A percentile compares a stretch with the other conserved stretches of the same genome.
phyloP scores from a whole-genome alignment of 1,284 basidiomycete species.

The Inonotus obliquus region DNA sequence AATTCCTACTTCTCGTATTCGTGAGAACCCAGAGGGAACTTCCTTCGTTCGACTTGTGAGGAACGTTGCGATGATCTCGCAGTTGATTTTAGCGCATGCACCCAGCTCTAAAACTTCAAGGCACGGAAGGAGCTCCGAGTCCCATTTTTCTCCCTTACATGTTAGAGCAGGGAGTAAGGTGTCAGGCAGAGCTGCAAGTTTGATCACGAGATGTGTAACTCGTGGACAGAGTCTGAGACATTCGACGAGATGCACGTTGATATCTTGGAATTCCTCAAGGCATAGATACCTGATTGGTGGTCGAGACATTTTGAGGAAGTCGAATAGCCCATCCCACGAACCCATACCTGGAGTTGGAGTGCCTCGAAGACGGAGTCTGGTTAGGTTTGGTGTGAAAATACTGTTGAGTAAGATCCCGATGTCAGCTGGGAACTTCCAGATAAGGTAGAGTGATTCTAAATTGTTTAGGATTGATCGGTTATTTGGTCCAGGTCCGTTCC shows the following conservation, averaged over 20 bases:
- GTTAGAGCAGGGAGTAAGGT: neutral
- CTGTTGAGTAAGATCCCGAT: constrained; percentile 3
- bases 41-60: neutral
- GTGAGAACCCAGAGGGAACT: neutral
- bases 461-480: neutral
- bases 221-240: neutral
- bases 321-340: constrained; percentile 4
- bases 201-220: constrained; percentile 3
- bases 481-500: neutral
- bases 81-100: neutral
- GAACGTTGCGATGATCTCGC: neutral
- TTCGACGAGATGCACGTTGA: neutral
- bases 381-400: constrained; percentile 10
- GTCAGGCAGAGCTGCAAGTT: constrained; percentile 1
- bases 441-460: constrained; percentile 4
- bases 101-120: neutral
- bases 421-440: constrained; percentile 10
- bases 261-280: constrained; percentile 5
- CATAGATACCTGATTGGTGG: constrained; percentile 2
- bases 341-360: neutral
- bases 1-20: constrained; percentile 3
- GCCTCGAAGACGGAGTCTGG: constrained; percentile 4
- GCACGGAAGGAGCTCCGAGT: neutral
- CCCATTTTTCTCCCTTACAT: neutral
- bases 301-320: constrained; percentile 3